Evolutionary conservation across 2,329 filamentous ascomycete genomes (phyloP), one percentile per base, ranked within the genome.

Genomic region (Ophiostoma piceae): DNA sequence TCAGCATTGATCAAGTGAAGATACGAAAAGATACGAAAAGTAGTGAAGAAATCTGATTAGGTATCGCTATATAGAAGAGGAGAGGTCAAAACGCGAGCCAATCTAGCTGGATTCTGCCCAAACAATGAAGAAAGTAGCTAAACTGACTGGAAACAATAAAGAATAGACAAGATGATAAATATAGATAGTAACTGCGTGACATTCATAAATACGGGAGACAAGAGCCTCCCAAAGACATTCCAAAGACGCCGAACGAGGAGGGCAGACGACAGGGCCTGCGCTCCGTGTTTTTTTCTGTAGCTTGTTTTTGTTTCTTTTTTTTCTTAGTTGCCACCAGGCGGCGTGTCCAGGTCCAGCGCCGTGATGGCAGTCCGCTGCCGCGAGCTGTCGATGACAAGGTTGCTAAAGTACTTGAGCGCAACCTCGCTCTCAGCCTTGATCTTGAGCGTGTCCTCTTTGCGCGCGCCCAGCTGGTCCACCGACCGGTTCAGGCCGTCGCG

Each of bases 331-430:
- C 69, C 65, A 16, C 70, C 57, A 14, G 72, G 72, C 32, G 69
- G 71, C 11, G 71, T 71, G 16, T 88, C 86, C 9, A 88, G 79
- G 73, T 88, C 86, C 62, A 88, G 81, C 8, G 78, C 81, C 71
- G 83, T 80, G 32, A 88, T 82, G 62, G 79, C 78, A 64, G 77
- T 77, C 43, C 84, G 82, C 75, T 89, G 82, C 70, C 82, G 79
- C 26, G 82, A 81, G 72, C 85, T 88, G 74, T 88, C 84, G 71
- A 90, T 85, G 68, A 95, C 88, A 22, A 99, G 84, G 76, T 96
- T 95, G 68, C 87, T 83, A 79, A 99, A 99, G 81, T 96, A 98
- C 79, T 94, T 96, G 74, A 87, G 83, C 7, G 95, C 95, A 41
- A 92, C 88, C 77, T 96, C 90, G 76, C 92, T 95, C 80, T 98